These are phyloP conservation scores for Forsythia viridissima DNA, from an alignment of 257 asterid genomes.

Conservation along the genomic window DNA sequence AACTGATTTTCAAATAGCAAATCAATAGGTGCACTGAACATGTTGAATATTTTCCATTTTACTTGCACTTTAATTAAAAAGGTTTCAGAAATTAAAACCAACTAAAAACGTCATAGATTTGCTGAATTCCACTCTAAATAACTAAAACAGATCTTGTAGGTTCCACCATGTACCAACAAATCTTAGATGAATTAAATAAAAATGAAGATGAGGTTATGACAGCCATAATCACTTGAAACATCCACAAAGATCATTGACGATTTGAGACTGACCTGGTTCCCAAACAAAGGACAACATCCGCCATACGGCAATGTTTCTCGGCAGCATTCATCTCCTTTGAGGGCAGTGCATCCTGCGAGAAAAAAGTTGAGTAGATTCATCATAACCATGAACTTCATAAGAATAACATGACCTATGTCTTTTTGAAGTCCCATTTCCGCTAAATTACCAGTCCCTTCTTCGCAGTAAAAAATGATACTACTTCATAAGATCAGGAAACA, in stretches of 20 bases:
- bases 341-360: slow-evolving; percentile 86
- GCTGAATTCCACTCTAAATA: not conserved
- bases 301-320: slow-evolving; percentile 86
- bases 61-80: not conserved
- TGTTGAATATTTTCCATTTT: not conserved
- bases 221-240: not conserved
- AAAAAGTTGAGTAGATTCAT: slow-evolving; percentile 23
- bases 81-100: not conserved
- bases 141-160: not conserved
- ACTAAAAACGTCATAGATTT: not conserved
- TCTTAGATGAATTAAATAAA: not conserved
- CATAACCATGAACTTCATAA: slow-evolving; percentile 2
- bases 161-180: not conserved
- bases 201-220: not conserved
- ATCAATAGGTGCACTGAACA: not conserved
- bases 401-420: not conserved
- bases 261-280: slow-evolving; percentile 73
- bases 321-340: slow-evolving; percentile 91
- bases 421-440: not conserved
- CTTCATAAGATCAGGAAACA: not conserved
- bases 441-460: not conserved
- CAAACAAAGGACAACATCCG: slow-evolving; percentile 87
- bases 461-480: slow-evolving; percentile 9
- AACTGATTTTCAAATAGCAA: not conserved
- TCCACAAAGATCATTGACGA: not conserved